Percentiles rank a stretch among this genome's conserved stretches.
Conservation (phyloP, 805 yeast genomes). For the Candida loeiensis region DNA sequence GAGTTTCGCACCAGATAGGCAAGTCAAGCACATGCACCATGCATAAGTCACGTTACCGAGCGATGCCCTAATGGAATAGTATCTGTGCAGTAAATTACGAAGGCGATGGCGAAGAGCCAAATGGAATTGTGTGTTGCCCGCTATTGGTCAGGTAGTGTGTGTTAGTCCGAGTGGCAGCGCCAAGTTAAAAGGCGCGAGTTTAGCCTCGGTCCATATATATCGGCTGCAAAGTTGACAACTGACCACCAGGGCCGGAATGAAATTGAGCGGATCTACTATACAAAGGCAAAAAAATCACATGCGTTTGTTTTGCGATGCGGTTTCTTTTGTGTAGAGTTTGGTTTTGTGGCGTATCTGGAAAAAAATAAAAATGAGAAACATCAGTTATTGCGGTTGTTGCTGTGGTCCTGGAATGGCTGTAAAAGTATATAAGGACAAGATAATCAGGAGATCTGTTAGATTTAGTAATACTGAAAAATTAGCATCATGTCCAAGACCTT, state of each 20-base stretch:
- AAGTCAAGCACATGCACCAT: conserved; percentile 3
- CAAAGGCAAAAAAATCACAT: neutral
- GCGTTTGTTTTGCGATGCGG: neutral
- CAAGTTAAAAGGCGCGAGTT: too few relatives aligned
- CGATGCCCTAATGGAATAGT: conserved; percentile 1
- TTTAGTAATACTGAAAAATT: neutral
- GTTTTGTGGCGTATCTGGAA: neutral
- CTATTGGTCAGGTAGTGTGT: too few relatives aligned
- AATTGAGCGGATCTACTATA: neutral
- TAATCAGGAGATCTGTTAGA: neutral
- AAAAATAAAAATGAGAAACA: neutral
- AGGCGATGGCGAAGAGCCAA: neutral
- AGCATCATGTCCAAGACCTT: conserved; percentile 19
- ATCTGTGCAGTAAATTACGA: conserved; percentile 1
- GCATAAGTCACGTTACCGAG: neutral
- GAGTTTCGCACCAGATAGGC: neutral
- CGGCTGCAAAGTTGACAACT: too few relatives aligned
- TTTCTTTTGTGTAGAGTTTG: neutral
- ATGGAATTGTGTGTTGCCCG: neutral
- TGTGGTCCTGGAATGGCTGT: neutral
- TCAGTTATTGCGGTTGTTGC: neutral
- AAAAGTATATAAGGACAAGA: conserved; percentile 11
- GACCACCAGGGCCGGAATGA: too few relatives aligned
- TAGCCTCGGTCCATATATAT: too few relatives aligned
- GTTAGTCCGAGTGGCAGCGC: too few relatives aligned